These are phyloP conservation scores for Taxawa tesnikishii DNA, from an alignment of 2,329 filamentous ascomycete genomes.

Conservation along the genomic window DNA sequence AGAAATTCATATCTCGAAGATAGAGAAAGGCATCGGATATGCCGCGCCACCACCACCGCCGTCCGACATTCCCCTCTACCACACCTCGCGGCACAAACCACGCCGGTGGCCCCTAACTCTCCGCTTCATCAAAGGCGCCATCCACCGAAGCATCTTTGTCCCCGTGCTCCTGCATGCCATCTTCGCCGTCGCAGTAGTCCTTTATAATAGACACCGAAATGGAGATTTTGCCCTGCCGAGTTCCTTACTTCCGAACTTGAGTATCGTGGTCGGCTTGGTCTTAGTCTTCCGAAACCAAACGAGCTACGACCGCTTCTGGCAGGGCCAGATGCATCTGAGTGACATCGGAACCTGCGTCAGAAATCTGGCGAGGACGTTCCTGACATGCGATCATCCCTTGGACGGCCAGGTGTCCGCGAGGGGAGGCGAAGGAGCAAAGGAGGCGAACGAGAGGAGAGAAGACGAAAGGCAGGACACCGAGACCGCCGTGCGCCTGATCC, in stretches of 20 bases:
- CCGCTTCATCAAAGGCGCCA: conserved; percentile 51
- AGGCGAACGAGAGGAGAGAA: too few relatives aligned
- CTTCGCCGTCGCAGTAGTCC: conserved; percentile 47
- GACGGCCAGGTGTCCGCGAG: conserved; percentile 19
- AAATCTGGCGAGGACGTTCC: conserved; percentile 45
- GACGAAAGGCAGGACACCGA: too few relatives aligned
- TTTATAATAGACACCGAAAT: too few relatives aligned
- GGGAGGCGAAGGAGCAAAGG: conserved; percentile 38
- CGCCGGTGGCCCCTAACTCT: conserved; percentile 50
- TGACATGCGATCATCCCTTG: conserved; percentile 31
- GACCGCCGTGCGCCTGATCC: conserved; percentile 43
- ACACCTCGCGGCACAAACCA: conserved; percentile 22
- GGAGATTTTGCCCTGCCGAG: conserved; percentile 39
- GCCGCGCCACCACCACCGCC: conserved; percentile 1
- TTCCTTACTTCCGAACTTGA: conserved; percentile 49
- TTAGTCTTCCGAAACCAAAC: conserved; percentile 56
- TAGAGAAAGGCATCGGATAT: too few relatives aligned
- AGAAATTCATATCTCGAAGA: too few relatives aligned
- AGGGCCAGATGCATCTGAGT: conserved; percentile 34
- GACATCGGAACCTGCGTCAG: conserved; percentile 45
- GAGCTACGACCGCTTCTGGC: conserved; percentile 53
- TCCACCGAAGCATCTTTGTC: conserved; percentile 45
- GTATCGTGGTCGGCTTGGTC: conserved; percentile 55
- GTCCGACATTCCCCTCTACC: conserved; percentile 2
- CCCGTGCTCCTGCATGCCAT: conserved; percentile 45